Evolutionary conservation across 768 basidiomycete genomes (phyloP), one percentile per base, ranked within the genome.

Genomic region (Termitomyces eurrhizus): DNA sequence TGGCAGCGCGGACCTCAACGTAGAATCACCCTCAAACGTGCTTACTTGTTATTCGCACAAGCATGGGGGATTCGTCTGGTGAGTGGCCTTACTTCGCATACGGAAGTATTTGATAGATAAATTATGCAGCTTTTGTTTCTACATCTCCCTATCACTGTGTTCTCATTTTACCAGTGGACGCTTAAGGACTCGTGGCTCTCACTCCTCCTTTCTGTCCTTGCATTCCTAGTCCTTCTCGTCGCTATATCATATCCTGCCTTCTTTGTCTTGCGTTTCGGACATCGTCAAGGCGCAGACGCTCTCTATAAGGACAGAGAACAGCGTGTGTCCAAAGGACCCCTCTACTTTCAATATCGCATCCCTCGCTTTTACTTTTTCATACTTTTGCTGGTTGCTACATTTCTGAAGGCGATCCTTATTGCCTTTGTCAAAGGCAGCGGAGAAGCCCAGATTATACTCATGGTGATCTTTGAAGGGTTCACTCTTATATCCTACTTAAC

Each of bases 111-210:
- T 51, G 2, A 52, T 18, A 18, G 2, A 42, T 41, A 2, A 33
- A 56, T 46, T 13, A 52, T n/a, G 52, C 51, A 89, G 87, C 83
- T 79, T 16, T 72, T 94, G n/a, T 72, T 92, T 49, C 74, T 80
- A 29, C 77, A 86, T 64, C 76, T 84, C 53, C 95, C 95, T 9
- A 75, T 93, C 60, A 73, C 86, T 62, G 83, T 90, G 62, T 92
- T 97, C 65, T 78, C 84, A 8, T 83, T 97, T 68, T 94, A 89
- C 72, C 95, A 98, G 72, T 98, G 95, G 92, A 92, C 90, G 0
- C 77, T 95, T 63, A 76, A 83, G 60, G 94, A 98, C 73, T 95
- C 94, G 0, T 93, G 92, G 88, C 79, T 96, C 2, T 83, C 93
- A 0, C 81, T 87, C 65, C 76, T 96, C 39, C 78, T 98, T 44